Conservation (phyloP, 208 protist genomes). For the Angomonas deanei region DNA sequence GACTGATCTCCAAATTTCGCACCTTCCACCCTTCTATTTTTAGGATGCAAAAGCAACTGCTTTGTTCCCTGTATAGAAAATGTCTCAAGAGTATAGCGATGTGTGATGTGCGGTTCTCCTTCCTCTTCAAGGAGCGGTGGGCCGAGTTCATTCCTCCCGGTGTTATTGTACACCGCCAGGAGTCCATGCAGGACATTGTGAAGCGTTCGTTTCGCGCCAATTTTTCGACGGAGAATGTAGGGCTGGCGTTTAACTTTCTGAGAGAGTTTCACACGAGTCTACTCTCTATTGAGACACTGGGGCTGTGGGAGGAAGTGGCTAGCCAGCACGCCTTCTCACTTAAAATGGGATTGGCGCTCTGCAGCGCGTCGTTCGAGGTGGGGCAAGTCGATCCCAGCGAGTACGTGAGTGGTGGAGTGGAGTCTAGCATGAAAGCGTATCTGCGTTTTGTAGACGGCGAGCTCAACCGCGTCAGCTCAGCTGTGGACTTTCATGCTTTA, state of each 20-base stretch:
- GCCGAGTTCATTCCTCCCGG: slow-evolving; percentile 38
- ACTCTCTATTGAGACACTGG: slow-evolving; percentile 34
- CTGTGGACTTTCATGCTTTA: no score
- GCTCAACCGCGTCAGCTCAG: no score
- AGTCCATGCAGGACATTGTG: slow-evolving; percentile 15
- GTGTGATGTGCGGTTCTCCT: background rate
- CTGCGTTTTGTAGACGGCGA: no score
- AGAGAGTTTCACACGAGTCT: slow-evolving; percentile 31
- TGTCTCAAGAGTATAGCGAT: background rate
- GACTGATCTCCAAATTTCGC: background rate
- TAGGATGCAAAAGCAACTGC: background rate
- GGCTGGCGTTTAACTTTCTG: slow-evolving; percentile 44
- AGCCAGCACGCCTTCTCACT: slow-evolving; percentile 20
- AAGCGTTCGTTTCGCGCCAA: slow-evolving; percentile 26
- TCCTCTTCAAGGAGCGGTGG: slow-evolving; percentile 24
- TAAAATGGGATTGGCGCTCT: no score
- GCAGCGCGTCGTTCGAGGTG: no score
- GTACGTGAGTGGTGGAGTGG: no score
- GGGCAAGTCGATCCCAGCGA: no score
- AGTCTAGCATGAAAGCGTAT: no score
- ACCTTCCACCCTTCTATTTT: background rate
- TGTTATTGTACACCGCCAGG: slow-evolving; percentile 16
- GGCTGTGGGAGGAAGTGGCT: slow-evolving; percentile 30
- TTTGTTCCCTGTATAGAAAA: background rate
- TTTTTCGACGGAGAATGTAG: slow-evolving; percentile 11